Base-by-base conservation (phyloP, 192 early-diverging fungal genomes). In the Mortierella hygrophila region DNA sequence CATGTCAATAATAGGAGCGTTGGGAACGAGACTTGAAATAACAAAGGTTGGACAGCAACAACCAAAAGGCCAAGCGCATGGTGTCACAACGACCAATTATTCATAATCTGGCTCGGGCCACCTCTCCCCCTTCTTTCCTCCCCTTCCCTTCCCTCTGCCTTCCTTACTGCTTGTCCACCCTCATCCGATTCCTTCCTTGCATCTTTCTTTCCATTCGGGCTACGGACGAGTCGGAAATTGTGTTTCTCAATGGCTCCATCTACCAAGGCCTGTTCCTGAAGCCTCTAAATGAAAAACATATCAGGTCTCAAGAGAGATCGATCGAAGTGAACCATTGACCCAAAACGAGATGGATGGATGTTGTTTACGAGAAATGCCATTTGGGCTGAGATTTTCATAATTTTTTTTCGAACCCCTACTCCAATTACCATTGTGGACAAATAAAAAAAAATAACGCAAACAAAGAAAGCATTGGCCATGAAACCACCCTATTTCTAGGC, bases 401-500 rank as follows among this genome's bases (percentile, higher is more conserved):
- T 29, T 32, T 29, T n/a, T 63, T 65, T 65, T 65, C 60, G 26
- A 65, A 29, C 7, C 32, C 60, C 60, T 65, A 32, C 29, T 21
- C 11, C 1, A 29, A 65, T 65, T 65, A 46, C 60, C 60, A 65
- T 65, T 29, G 26, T 15, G 8, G 13, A 26, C 21, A 26, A 46
- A 0, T 9, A 26, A 57, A 55, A 65, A 65, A 32, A 65, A 65
- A 65, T 29, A 65, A 23, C 60, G 60, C 60, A 65, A 65, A 65
- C 60, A 65, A 65, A 65, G 8, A 65, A 65, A 65, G 60, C 60
- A 65, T 65, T 32, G 60, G 60, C 60, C 60, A 65, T 71, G 70
- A 40, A 71, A 71, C 38, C 41, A 38, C 70, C 41, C 70, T 71
- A 42, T 42, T 71, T 71, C 38, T 73, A 73, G 38, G 16, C 46